Evolutionary conservation across 495 filamentous ascomycete species (phyloP).

Genomic region (Eremomyces bilateralis): DNA sequence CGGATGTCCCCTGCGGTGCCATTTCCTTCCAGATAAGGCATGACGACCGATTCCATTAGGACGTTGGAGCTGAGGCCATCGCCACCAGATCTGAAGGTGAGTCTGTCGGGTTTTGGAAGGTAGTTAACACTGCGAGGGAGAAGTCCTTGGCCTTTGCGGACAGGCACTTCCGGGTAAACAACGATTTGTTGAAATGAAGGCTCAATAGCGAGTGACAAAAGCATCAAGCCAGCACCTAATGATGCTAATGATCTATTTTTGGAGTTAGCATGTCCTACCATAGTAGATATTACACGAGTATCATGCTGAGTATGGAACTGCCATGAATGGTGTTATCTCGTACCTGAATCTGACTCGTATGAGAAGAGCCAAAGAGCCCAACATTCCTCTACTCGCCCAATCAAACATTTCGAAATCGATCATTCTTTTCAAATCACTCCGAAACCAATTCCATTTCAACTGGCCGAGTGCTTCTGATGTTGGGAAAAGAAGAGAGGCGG

Average conservation of each 20-base stretch:
- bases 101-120: not conserved
- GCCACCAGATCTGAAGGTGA: not conserved
- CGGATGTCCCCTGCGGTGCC: constrained; percentile 5
- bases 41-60: not conserved
- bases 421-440: constrained; percentile 6
- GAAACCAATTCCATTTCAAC: constrained; percentile 12
- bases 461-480: constrained; percentile 9
- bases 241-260: constrained; percentile 3
- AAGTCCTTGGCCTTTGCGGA: not conserved
- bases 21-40: not conserved
- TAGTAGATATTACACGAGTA: no score
- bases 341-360: constrained; percentile 3
- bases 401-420: constrained; percentile 12
- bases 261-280: not conserved
- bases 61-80: not conserved
- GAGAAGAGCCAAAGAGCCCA: constrained; percentile 8
- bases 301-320: no score
- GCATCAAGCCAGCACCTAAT: constrained; percentile 5
- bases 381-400: constrained; percentile 8
- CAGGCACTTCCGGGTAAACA: constrained; percentile 1
- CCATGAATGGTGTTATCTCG: no score
- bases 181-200: constrained; percentile 11
- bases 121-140: constrained; percentile 3
- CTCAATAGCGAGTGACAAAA: constrained; percentile 7
- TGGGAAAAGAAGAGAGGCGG: constrained; percentile 6